Conservation (phyloP, 306 rosid species). For the Comarum palustre region DNA sequence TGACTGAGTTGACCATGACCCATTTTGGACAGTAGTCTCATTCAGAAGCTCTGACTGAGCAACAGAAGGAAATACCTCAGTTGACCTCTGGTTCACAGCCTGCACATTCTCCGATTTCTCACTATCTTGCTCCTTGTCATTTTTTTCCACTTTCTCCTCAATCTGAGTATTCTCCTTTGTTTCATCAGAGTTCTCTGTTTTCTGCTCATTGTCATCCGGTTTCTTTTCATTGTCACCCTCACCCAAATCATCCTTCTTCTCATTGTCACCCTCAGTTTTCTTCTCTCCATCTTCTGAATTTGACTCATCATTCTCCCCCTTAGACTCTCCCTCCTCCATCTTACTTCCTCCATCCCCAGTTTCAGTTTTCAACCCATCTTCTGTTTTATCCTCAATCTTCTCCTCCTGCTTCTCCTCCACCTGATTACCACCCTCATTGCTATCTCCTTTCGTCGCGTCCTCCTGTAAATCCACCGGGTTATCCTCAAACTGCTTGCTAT, state of each 20-base stretch:
- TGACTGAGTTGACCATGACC: conserved; percentile 78
- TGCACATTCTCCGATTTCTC: conserved; percentile 49
- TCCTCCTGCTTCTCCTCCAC: conserved; percentile 23
- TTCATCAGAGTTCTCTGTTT: conserved; percentile 35
- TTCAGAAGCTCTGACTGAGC: conserved; percentile 81
- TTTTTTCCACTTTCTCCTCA: conserved; percentile 53
- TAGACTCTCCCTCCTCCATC: conserved; percentile 28
- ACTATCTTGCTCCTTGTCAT: conserved; percentile 37
- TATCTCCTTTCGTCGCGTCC: conserved; percentile 63
- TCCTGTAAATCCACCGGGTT: conserved; percentile 67
- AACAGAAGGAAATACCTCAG: conserved; percentile 63
- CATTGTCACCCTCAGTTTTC: conserved; percentile 41
- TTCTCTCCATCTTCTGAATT: conserved; percentile 33
- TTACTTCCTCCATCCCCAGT: conserved; percentile 36
- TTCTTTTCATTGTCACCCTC: conserved; percentile 40
- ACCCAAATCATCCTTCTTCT: conserved; percentile 42
- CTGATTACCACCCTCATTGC: conserved; percentile 28
- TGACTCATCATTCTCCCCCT: conserved; percentile 37
- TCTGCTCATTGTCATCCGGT: conserved; percentile 27
- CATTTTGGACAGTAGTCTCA: conserved; percentile 55
- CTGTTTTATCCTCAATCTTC: conserved; percentile 19
- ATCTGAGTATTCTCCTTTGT: conserved; percentile 27
- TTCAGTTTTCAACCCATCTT: conserved; percentile 35
- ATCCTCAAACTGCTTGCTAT: conserved; percentile 63
- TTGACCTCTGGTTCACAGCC: conserved; percentile 40